Percentiles rank a stretch among this genome's conserved stretches.
Evolutionary conservation across 106 monocot species (phyloP).

Genomic region (Agapanthus africanus): DNA sequence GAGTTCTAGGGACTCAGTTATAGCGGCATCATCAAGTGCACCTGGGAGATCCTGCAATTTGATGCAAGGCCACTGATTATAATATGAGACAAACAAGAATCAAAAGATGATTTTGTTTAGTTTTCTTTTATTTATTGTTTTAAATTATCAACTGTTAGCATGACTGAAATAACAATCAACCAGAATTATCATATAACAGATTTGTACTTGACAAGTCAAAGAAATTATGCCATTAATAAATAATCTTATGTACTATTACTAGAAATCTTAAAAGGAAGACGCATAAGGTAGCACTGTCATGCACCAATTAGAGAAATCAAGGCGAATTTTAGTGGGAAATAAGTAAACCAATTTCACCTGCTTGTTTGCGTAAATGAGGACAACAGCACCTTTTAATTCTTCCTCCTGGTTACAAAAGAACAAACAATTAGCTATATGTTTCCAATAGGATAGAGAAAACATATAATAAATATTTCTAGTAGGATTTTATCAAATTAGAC

Average conservation of each 20-base stretch:
- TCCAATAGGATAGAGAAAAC: background rate
- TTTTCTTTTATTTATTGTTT: too few species aligned
- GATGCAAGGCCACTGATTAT: background rate
- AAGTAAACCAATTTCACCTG: conserved; percentile 43
- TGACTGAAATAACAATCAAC: too few species aligned
- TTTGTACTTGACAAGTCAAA: too few species aligned
- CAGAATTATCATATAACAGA: too few species aligned
- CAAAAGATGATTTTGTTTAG: background rate
- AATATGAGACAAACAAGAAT: background rate
- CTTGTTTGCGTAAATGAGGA: conserved; percentile 95
- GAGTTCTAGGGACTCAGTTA: conserved; percentile 84
- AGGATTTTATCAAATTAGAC: background rate
- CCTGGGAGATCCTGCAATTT: conserved; percentile 85
- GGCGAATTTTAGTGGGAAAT: background rate
- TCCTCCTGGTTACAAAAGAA: conserved; percentile 61
- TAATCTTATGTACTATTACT: too few species aligned
- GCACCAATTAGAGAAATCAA: background rate
- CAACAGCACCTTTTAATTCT: conserved; percentile 86
- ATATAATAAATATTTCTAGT: background rate
- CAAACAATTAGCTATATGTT: conserved; percentile 5
- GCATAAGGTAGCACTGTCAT: too few species aligned
- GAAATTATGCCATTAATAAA: too few species aligned
- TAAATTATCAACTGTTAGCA: too few species aligned
- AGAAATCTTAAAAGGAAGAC: too few species aligned
- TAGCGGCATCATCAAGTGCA: conserved; percentile 94